Conservation (phyloP, 345 rosid genomes). For the Trapa incisa region DNA sequence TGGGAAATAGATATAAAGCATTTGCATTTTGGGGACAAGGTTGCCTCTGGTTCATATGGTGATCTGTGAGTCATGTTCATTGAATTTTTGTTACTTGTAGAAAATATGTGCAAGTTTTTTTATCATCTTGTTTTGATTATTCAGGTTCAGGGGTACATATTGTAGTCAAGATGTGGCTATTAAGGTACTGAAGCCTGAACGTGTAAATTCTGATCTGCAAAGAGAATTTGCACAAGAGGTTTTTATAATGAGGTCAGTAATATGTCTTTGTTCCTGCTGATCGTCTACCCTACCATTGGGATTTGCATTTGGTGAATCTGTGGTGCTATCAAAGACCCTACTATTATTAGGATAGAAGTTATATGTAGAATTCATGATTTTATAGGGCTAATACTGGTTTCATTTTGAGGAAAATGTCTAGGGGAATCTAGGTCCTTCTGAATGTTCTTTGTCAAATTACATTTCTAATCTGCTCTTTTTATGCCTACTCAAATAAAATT, state of each 20-base stretch:
- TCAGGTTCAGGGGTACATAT: constrained; percentile 42
- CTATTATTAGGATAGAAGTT: background rate
- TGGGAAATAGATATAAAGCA: constrained; percentile 48
- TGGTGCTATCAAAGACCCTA: background rate
- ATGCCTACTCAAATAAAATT: background rate
- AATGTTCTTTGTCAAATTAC: constrained; percentile 1
- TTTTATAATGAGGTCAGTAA: constrained; percentile 37
- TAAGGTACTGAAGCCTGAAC: constrained; percentile 33
- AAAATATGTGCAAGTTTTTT: background rate
- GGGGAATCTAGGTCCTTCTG: background rate
- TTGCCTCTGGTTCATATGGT: constrained; percentile 32
- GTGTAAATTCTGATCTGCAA: constrained; percentile 23
- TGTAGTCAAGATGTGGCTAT: constrained; percentile 45
- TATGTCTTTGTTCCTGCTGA: background rate
- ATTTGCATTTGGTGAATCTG: background rate
- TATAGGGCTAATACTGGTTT: background rate
- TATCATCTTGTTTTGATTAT: constrained; percentile 5
- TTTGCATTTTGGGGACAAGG: constrained; percentile 30
- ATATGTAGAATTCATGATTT: background rate
- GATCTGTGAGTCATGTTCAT: constrained; percentile 28
- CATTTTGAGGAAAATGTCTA: background rate
- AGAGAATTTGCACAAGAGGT: constrained; percentile 46
- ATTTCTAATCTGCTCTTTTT: background rate
- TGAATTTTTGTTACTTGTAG: background rate
- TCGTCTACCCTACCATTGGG: background rate